Evolutionary conservation across 768 basidiomycete species (phyloP).

Genomic region (Podaxis sp.): DNA sequence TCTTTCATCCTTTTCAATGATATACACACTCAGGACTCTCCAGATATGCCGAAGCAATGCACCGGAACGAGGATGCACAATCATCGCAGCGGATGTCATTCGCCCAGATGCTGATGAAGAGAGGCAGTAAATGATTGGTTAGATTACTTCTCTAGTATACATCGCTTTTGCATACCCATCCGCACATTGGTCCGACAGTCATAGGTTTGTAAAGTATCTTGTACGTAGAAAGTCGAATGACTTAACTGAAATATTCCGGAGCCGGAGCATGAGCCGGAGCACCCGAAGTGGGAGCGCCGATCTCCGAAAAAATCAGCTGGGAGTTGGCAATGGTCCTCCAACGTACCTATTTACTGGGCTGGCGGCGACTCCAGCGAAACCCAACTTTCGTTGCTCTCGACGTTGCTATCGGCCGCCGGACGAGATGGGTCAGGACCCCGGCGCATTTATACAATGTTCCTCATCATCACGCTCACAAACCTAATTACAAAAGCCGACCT

Average conservation of each 20-base stretch:
- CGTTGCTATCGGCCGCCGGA: background rate
- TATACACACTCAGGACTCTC: background rate
- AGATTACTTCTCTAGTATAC: slow-evolving; percentile 1
- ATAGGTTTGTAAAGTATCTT: background rate
- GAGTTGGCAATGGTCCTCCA: slow-evolving; percentile 10
- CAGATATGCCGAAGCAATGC: slow-evolving; percentile 73
- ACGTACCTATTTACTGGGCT: background rate
- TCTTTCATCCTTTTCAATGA: background rate
- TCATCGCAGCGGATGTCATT: slow-evolving; percentile 61
- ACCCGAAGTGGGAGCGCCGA: background rate
- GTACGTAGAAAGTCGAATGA: background rate
- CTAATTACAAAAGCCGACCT: slow-evolving; percentile 4
- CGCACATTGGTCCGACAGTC: background rate
- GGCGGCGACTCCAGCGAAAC: slow-evolving; percentile 2
- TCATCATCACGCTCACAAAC: background rate
- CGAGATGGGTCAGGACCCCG: slow-evolving; percentile 6
- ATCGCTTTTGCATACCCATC: background rate
- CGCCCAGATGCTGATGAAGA: slow-evolving; percentile 38
- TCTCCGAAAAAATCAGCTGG: slow-evolving; percentile 1
- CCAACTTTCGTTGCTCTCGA: background rate
- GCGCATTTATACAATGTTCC: background rate
- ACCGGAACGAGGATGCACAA: slow-evolving; percentile 67
- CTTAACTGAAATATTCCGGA: background rate
- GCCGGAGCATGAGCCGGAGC: background rate
- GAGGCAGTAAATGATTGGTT: slow-evolving; percentile 27